Evolutionary conservation across 2,329 filamentous ascomycete species (phyloP).

Genomic region (Cadophora sp.): DNA sequence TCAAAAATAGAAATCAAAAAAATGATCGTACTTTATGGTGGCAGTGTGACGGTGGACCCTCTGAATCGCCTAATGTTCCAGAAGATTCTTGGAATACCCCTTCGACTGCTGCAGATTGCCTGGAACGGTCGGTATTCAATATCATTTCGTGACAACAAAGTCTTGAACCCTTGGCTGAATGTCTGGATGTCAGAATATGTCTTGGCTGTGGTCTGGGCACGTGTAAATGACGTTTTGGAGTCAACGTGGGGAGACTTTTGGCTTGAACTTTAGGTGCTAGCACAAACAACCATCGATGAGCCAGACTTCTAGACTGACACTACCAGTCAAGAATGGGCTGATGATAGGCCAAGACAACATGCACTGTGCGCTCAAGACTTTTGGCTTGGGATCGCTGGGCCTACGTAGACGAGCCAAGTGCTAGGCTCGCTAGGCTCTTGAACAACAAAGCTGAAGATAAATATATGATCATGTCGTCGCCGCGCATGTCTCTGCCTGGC

Average conservation of each 20-base stretch:
- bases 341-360: slow-evolving; percentile 19
- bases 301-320: neutral
- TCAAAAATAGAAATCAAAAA: slow-evolving; percentile 41
- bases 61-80: neutral
- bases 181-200: slow-evolving; percentile 6
- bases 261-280: slow-evolving; percentile 5
- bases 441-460: neutral
- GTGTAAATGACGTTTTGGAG: slow-evolving; percentile 6
- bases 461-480: slow-evolving; percentile 12
- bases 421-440: neutral
- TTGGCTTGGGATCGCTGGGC: slow-evolving; percentile 22
- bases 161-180: slow-evolving; percentile 9
- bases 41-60: slow-evolving; percentile 2
- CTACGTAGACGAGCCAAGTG: slow-evolving; percentile 12
- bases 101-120: neutral
- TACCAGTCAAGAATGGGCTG: neutral
- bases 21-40: slow-evolving; percentile 10
- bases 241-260: neutral
- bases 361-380: slow-evolving; percentile 23
- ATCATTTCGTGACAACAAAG: neutral
- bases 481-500: neutral
- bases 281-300: neutral
- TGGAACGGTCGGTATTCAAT: slow-evolving; percentile 1
- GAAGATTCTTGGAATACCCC: neutral
- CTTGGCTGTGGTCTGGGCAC: slow-evolving; percentile 8